These are phyloP conservation scores for Saccharum officinarum DNA, from an alignment of 176 grass and related monocot species.

Conservation along the genomic window DNA sequence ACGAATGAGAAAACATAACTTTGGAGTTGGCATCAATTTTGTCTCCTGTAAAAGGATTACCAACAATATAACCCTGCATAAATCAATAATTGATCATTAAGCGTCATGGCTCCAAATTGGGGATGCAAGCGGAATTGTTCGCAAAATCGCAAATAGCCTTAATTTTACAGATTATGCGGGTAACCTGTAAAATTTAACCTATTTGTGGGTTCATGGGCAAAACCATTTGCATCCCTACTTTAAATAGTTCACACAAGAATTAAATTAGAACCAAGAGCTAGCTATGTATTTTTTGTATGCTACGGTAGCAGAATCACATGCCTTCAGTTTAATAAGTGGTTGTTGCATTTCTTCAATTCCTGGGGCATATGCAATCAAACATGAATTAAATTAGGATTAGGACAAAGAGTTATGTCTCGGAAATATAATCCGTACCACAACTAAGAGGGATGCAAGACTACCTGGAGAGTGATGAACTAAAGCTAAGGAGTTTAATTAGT, in stretches of 20 bases:
- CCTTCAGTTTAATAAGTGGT: not conserved
- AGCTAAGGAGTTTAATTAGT: not conserved
- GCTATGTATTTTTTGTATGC: not conserved
- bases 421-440: not conserved
- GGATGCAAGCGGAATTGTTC: not conserved
- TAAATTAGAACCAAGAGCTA: too few relatives aligned
- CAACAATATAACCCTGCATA: constrained; percentile 1
- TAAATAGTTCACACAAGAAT: too few relatives aligned
- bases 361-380: not conserved
- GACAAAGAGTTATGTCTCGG: not conserved
- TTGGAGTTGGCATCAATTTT: not conserved
- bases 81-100: not conserved
- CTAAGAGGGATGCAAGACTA: not conserved
- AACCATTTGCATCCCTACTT: too few relatives aligned
- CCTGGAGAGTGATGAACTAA: not conserved
- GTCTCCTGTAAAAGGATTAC: not conserved
- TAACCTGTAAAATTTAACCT: too few relatives aligned
- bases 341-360: not conserved
- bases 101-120: not conserved
- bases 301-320: not conserved
- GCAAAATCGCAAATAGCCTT: too few relatives aligned
- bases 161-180: too few relatives aligned
- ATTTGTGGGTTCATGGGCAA: too few relatives aligned
- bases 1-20: not conserved
- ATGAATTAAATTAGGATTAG: not conserved